phyloP scores from a whole-genome alignment of 208 protist species.

The Leptomonas pyrrhocoris region DNA sequence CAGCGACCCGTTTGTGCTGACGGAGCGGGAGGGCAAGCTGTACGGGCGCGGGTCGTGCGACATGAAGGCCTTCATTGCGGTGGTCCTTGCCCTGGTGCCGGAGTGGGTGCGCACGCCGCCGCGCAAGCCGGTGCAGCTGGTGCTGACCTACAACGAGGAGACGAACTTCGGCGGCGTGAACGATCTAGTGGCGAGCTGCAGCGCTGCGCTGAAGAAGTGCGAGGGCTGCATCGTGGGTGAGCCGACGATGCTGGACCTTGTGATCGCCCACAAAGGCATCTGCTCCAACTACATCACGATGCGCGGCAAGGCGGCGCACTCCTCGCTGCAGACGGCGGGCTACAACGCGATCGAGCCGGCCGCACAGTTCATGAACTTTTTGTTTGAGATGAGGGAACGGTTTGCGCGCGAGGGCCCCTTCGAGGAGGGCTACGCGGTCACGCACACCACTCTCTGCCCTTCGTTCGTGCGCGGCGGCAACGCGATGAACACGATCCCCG shows the following conservation, averaged over 20 bases:
- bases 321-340: conserved; percentile 49
- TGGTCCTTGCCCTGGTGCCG: conserved; percentile 48
- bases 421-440: conserved; percentile 36
- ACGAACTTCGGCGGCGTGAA: conserved; percentile 39
- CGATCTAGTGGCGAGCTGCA: conserved; percentile 30
- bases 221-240: conserved; percentile 68
- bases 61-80: conserved; percentile 80
- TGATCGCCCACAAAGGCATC: conserved; percentile 63
- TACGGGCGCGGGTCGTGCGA: conserved; percentile 72
- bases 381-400: conserved; percentile 43
- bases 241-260: conserved; percentile 48
- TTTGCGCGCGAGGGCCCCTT: conserved; percentile 50
- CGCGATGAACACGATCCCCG: conserved; percentile 65
- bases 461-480: conserved; percentile 42
- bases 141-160: conserved; percentile 64
- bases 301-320: conserved; percentile 57
- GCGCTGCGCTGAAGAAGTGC: conserved; percentile 35
- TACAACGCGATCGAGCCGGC: conserved; percentile 45
- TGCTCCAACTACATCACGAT: conserved; percentile 32
- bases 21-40: conserved; percentile 61
- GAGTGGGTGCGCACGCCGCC: conserved; percentile 50
- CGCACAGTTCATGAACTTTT: conserved; percentile 34
- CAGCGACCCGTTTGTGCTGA: conserved; percentile 65
- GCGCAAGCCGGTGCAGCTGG: conserved; percentile 62
- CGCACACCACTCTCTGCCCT: conserved; percentile 47